A percentile compares a stretch with the other conserved stretches of the same genome.
phyloP scores from a whole-genome alignment of 2,329 filamentous ascomycete species.

The Verticillium tricorpus region DNA sequence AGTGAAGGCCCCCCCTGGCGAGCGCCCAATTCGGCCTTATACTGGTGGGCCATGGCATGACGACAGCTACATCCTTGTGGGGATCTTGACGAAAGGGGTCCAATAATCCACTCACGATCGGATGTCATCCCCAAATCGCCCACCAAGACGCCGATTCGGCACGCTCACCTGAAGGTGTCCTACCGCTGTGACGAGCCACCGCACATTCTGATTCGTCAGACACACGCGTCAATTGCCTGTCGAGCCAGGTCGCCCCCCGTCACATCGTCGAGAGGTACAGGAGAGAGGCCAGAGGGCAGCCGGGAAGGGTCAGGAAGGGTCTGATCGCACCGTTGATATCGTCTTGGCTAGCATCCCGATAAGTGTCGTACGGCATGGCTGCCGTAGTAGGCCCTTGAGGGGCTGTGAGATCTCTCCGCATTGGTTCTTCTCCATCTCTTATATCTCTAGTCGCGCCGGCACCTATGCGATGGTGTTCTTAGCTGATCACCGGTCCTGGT shows the following conservation, averaged over 20 bases:
- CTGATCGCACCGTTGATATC: background rate
- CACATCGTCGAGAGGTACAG: background rate
- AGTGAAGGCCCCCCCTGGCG: background rate
- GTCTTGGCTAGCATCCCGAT: background rate
- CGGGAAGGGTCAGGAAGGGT: background rate
- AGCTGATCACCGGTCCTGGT: background rate
- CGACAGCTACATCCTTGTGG: background rate
- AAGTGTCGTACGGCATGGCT: background rate
- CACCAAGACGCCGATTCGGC: background rate
- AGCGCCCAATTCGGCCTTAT: background rate
- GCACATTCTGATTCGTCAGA: background rate
- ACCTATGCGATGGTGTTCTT: background rate
- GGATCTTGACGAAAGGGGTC: background rate
- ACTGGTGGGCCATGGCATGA: background rate
- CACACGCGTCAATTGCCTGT: background rate
- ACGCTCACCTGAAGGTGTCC: background rate
- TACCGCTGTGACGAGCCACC: background rate
- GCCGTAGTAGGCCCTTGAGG: background rate
- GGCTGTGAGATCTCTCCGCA: background rate
- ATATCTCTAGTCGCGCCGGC: background rate
- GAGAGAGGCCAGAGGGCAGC: background rate
- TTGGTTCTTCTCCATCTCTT: background rate
- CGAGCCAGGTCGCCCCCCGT: background rate
- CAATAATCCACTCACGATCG: slow-evolving; percentile 1
- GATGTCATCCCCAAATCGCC: background rate